Conservation (phyloP, 2,329 filamentous ascomycete genomes). For the Rutstroemia sp. region DNA sequence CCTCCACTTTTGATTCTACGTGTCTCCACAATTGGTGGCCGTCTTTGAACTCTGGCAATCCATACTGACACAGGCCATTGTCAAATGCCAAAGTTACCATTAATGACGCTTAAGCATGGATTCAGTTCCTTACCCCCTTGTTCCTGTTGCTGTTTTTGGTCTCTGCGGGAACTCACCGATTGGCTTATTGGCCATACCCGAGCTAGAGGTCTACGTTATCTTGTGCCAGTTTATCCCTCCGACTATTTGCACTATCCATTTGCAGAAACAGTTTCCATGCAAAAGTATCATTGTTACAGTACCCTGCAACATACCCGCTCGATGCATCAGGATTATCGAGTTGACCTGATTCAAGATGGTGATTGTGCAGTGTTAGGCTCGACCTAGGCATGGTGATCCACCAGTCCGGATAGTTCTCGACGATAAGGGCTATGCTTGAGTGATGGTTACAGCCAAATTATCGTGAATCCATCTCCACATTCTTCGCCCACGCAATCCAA, state of each 20-base stretch:
- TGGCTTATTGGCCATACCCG: constrained; percentile 16
- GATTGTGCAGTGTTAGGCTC: constrained; percentile 14
- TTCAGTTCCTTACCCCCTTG: constrained; percentile 10
- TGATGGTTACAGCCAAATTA: constrained; percentile 14
- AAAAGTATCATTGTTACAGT: constrained; percentile 14
- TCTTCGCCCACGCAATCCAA: constrained; percentile 12
- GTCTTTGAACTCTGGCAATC: constrained; percentile 19
- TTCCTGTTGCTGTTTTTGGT: constrained; percentile 15
- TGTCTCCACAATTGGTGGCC: constrained; percentile 25
- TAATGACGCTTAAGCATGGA: constrained; percentile 13
- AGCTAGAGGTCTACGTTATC: constrained; percentile 11
- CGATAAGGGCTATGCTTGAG: constrained; percentile 23
- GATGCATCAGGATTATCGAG: constrained; percentile 11
- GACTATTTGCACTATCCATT: constrained; percentile 30
- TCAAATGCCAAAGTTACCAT: constrained; percentile 15
- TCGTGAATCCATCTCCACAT: constrained; percentile 24
- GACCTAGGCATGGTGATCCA: constrained; percentile 13
- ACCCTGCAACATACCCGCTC: constrained; percentile 16
- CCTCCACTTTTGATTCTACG: constrained; percentile 28
- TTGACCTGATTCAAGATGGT: constrained; percentile 13
- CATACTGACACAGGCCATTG: constrained; percentile 12
- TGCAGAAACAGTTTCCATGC: constrained; percentile 37
- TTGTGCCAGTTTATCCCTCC: constrained; percentile 9
- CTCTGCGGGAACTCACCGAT: constrained; percentile 15
- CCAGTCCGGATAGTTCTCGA: constrained; percentile 8